Base-by-base conservation (phyloP, 164 flowering plant species). In the Chloranthus sessilifolius region DNA sequence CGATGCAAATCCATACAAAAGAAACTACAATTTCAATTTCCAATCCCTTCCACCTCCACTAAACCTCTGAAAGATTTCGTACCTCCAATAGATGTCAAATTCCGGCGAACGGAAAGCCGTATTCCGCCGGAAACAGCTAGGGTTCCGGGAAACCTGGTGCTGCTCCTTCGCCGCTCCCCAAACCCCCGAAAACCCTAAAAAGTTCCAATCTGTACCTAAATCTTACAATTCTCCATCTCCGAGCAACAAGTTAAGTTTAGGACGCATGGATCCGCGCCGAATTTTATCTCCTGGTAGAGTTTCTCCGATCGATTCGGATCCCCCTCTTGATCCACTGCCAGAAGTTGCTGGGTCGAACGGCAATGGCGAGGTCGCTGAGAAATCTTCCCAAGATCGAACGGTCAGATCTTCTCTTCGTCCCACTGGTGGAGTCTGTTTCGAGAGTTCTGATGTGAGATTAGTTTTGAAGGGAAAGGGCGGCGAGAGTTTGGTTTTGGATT, bases 211-310 rank as follows among this genome's bases (percentile, higher is more conserved):
- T 45, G 27, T 28, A 10, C 22, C 52, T 52, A 8, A 38, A 38
- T n/a, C 0, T 21, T 5, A 9, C 21, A 43, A 43, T 22, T 36
- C 59, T 51, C 81, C 94, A 8, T 85, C 92, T n/a, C 80, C 66
- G 44, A 73, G 61, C 61, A 53, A 63, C 56, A 61, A 74, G 29
- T 50, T 71, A 10, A 55, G 66, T 28, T 74, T 70, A 41, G 68
- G 76, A 15, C 71, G 74, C 49, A 79, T 82, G 23, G 83, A 76
- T 54, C 80, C 80, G 11, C 79, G 90, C 3, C 71, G 91, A 58
- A 86, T 84, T 63, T 67, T 81, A 52, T 86, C 95, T 4, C 97
- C 97, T 4, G 97, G 95, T 28, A 67, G 97, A 48, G 97, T 90
- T 33, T 86, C 95, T 1, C 97, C 97, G 7, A 84, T 90, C 48